Conservation (phyloP, 1,139 yeast species). For the Sugiyamaella paludigena region DNA sequence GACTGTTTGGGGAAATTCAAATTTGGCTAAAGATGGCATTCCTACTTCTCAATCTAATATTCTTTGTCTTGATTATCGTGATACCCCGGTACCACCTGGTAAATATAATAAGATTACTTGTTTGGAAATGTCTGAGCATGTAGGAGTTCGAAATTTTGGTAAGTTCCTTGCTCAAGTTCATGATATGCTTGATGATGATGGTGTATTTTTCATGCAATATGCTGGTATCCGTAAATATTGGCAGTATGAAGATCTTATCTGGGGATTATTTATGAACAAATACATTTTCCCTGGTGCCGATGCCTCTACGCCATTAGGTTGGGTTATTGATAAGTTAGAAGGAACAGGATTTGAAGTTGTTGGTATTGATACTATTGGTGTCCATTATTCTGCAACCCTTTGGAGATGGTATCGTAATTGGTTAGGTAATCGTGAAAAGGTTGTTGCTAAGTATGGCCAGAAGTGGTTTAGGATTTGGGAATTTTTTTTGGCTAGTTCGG, state of each 20-base stretch:
- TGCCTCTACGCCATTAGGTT: conserved; percentile 90
- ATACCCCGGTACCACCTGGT: conserved; percentile 68
- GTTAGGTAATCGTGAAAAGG: conserved; percentile 79
- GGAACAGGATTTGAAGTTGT: conserved; percentile 84
- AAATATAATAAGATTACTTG: conserved; percentile 85
- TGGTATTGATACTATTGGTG: conserved; percentile 84
- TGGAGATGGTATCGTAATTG: conserved; percentile 97
- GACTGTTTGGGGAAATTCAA: conserved; percentile 82
- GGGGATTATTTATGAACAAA: conserved; percentile 97
- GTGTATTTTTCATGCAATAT: conserved; percentile 80
- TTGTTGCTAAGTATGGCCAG: conserved; percentile 75
- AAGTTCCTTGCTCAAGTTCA: conserved; percentile 75
- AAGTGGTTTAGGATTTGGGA: conserved; percentile 96
- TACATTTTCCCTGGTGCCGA: conserved; percentile 97
- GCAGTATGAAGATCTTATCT: conserved; percentile 91
- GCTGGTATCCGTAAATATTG: conserved; percentile 90
- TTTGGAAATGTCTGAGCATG: conserved; percentile 96
- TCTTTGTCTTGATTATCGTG: conserved; percentile 86
- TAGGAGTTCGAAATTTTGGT: conserved; percentile 82
- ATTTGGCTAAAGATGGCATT: conserved; percentile 67
- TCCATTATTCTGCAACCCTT: conserved; percentile 85
- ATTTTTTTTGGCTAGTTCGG: conserved; percentile 77
- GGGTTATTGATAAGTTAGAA: conserved; percentile 74
- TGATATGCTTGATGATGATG: conserved; percentile 89
- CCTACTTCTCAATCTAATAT: conserved; percentile 67